These are phyloP conservation scores for Fusarium sp. DNA, from an alignment of 2,329 filamentous ascomycete species.

Conservation along the genomic window DNA sequence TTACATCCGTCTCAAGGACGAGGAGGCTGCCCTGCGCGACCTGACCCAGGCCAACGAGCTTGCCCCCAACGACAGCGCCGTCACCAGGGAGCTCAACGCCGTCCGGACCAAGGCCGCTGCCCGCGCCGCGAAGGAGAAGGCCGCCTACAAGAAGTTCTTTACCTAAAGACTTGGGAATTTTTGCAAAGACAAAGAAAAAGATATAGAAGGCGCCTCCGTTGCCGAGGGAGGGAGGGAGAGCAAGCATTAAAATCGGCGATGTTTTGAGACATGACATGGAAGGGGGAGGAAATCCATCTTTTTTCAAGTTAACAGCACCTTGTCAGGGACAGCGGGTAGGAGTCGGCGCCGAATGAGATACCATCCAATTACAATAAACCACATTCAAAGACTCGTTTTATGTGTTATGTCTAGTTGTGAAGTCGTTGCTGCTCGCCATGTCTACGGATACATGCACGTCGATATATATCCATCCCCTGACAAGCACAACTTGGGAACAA, in stretches of 20 bases:
- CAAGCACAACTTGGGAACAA: background rate
- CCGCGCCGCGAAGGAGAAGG: slow-evolving; percentile 88
- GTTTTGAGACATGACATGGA: background rate
- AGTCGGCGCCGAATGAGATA: slow-evolving; percentile 48
- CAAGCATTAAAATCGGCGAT: slow-evolving; percentile 28
- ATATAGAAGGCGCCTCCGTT: slow-evolving; percentile 16
- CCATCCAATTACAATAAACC: slow-evolving; percentile 43
- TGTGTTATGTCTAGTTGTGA: background rate
- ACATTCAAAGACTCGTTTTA: background rate
- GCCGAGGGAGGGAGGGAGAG: slow-evolving; percentile 18
- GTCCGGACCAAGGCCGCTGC: slow-evolving; percentile 82
- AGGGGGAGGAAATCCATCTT: slow-evolving; percentile 36
- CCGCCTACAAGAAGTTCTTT: slow-evolving; percentile 93
- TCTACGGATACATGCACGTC: background rate
- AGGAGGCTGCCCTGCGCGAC: slow-evolving; percentile 82
- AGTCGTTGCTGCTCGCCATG: background rate
- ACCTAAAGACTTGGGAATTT: slow-evolving; percentile 48
- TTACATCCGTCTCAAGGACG: slow-evolving; percentile 81
- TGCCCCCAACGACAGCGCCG: slow-evolving; percentile 78
- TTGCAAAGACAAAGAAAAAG: background rate
- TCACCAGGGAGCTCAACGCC: slow-evolving; percentile 79
- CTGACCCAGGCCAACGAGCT: slow-evolving; percentile 81
- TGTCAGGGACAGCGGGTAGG: slow-evolving; percentile 43
- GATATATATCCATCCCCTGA: background rate
- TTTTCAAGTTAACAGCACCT: slow-evolving; percentile 36